phyloP scores from a whole-genome alignment of 805 yeast genomes.

The Ogataea angusta region DNA sequence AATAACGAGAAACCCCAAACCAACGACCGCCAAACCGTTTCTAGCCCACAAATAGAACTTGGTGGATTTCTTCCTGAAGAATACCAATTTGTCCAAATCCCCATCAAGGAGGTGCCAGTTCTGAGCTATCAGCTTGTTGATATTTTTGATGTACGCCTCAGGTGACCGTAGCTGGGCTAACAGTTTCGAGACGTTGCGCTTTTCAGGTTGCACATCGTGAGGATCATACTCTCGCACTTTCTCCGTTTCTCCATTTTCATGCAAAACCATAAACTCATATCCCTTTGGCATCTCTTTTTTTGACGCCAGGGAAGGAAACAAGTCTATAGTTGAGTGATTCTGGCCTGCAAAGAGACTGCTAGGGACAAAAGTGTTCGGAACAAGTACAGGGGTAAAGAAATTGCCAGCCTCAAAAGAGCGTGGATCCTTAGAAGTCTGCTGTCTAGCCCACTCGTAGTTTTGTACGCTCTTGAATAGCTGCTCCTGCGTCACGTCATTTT shows the following conservation, averaged over 20 bases:
- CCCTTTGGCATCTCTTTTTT: constrained; percentile 3
- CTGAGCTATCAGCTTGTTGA: constrained; percentile 41
- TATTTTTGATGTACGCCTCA: constrained; percentile 31
- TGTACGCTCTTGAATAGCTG: constrained; percentile 43
- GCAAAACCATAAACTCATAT: constrained; percentile 21
- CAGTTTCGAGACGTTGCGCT: constrained; percentile 14
- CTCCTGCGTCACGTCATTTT: constrained; percentile 39
- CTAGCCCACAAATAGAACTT: constrained; percentile 17
- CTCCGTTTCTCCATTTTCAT: constrained; percentile 34
- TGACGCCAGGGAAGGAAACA: constrained; percentile 17
- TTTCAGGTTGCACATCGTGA: not conserved
- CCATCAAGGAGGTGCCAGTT: constrained; percentile 59
- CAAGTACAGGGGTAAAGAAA: constrained; percentile 44
- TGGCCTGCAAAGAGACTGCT: constrained; percentile 10
- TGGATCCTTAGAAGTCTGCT: constrained; percentile 32
- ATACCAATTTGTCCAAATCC: constrained; percentile 39
- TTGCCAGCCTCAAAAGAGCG: constrained; percentile 40
- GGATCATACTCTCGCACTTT: constrained; percentile 9
- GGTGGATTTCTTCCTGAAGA: constrained; percentile 32
- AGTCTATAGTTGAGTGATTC: constrained; percentile 8
- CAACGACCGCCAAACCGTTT: constrained; percentile 30
- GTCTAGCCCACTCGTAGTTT: constrained; percentile 52
- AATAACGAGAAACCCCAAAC: constrained; percentile 25
- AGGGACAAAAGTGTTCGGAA: constrained; percentile 33
- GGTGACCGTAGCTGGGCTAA: constrained; percentile 36